Conservation (phyloP, 108 stramenopile species). For the Fistulifera solaris region DNA sequence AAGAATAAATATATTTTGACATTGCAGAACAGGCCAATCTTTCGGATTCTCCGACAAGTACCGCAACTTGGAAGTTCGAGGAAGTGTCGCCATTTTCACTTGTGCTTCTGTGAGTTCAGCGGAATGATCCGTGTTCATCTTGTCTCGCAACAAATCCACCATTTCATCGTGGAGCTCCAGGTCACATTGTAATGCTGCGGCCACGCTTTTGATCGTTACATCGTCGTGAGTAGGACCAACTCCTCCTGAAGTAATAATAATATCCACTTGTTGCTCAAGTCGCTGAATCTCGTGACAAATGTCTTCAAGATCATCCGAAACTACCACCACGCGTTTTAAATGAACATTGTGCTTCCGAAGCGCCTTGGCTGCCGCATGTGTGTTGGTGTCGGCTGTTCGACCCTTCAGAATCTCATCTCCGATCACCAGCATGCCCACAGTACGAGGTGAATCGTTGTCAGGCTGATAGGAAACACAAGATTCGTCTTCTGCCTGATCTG, state of each 20-base stretch:
- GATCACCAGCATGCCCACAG: slow-evolving; percentile 78
- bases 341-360: slow-evolving; percentile 68
- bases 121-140: slow-evolving; percentile 19
- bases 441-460: slow-evolving; percentile 8
- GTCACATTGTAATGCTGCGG: slow-evolving; percentile 51
- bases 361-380: slow-evolving; percentile 68
- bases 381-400: slow-evolving; percentile 80
- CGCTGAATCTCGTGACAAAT: slow-evolving; percentile 74
- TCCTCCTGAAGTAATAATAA: slow-evolving; percentile 91
- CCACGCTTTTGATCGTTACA: slow-evolving; percentile 91
- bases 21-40: slow-evolving; percentile 82
- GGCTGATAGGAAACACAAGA: slow-evolving; percentile 7
- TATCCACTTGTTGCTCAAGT: slow-evolving; percentile 57
- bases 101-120: slow-evolving; percentile 67
- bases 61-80: slow-evolving; percentile 42
- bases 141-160: slow-evolving; percentile 56
- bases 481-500: slow-evolving; percentile 4
- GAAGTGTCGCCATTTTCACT: slow-evolving; percentile 77
- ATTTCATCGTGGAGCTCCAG: slow-evolving; percentile 80
- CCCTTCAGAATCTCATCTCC: slow-evolving; percentile 96
- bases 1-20: slow-evolving; percentile 88
- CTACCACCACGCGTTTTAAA: slow-evolving; percentile 70
- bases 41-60: slow-evolving; percentile 45
- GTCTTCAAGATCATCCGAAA: slow-evolving; percentile 74
- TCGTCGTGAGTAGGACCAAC: slow-evolving; percentile 97